Evolutionary conservation across 2,329 filamentous ascomycete genomes (phyloP).

Genomic region (Calonectria pteridis): DNA sequence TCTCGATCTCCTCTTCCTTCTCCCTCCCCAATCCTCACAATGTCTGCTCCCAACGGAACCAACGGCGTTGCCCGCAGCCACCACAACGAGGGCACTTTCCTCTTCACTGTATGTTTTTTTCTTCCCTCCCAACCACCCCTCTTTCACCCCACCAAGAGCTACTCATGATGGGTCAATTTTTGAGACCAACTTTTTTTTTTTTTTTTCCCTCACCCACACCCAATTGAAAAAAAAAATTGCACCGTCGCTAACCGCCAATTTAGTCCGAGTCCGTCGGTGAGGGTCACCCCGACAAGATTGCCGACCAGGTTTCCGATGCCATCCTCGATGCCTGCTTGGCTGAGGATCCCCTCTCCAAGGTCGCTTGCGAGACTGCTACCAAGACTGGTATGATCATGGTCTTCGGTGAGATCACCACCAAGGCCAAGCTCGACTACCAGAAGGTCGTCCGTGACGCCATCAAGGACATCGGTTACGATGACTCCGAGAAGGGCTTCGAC

Average conservation of each 20-base stretch:
- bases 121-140: not conserved
- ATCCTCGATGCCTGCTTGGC: slow-evolving; percentile 97
- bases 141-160: slow-evolving; percentile 18
- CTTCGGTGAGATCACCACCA: slow-evolving; percentile 98
- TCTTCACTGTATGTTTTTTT: slow-evolving; percentile 76
- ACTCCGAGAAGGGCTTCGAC: slow-evolving; percentile 97
- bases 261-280: slow-evolving; percentile 90
- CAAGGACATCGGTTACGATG: slow-evolving; percentile 99
- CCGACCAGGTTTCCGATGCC: slow-evolving; percentile 98
- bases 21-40: slow-evolving; percentile 59
- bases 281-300: slow-evolving; percentile 96
- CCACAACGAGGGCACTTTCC: slow-evolving; percentile 78
- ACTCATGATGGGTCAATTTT: slow-evolving; percentile 21
- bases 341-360: slow-evolving; percentile 97
- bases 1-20: slow-evolving; percentile 29
- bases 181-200: slow-evolving; percentile 19
- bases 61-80: slow-evolving; percentile 58
- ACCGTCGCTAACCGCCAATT: slow-evolving; percentile 40
- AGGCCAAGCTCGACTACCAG: slow-evolving; percentile 96
- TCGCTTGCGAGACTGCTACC: slow-evolving; percentile 98
- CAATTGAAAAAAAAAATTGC: not conserved
- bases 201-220: not conserved
- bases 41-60: slow-evolving; percentile 64
- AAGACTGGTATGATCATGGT: slow-evolving; percentile 99
- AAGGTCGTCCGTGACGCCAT: slow-evolving; percentile 94